Conservation (phyloP, 1,139 yeast species). For the Yarrowia galli region DNA sequence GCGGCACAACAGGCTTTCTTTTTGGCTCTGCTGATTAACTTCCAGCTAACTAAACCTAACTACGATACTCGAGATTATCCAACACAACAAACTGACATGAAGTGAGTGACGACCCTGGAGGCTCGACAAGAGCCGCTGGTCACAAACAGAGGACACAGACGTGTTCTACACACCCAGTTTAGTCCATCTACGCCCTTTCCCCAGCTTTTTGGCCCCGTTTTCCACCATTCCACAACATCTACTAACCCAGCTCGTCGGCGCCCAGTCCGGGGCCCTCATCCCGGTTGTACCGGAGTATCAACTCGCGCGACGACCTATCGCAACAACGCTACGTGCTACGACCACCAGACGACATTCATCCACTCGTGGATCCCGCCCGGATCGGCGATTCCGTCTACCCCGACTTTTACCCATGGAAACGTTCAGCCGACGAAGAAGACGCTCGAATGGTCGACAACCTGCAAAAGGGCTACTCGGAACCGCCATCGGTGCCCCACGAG, state of each 20-base stretch:
- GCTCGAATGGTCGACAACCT: slow-evolving; percentile 58
- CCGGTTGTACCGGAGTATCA: slow-evolving; percentile 31
- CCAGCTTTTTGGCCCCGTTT: neutral
- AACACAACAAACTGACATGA: slow-evolving; percentile 11
- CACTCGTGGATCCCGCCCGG: slow-evolving; percentile 44
- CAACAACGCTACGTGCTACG: slow-evolving; percentile 44
- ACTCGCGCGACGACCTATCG: slow-evolving; percentile 44
- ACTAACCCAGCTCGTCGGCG: slow-evolving; percentile 34
- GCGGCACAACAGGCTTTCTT: neutral
- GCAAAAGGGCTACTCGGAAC: slow-evolving; percentile 65
- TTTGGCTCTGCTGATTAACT: slow-evolving; percentile 33
- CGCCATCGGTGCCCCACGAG: slow-evolving; percentile 65
- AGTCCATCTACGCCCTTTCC: neutral
- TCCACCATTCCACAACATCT: neutral
- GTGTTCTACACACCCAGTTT: no score
- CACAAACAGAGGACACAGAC: neutral
- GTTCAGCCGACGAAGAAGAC: slow-evolving; percentile 65
- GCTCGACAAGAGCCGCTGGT: neutral
- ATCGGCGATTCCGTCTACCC: slow-evolving; percentile 59
- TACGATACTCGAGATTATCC: slow-evolving; percentile 22
- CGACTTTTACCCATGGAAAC: slow-evolving; percentile 79
- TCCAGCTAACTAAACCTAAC: slow-evolving; percentile 18
- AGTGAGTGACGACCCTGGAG: slow-evolving; percentile 2
- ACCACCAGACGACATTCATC: slow-evolving; percentile 52
- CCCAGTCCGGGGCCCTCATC: slow-evolving; percentile 36